Evolutionary conservation across 148 eudicot genomes (phyloP).

Genomic region (Chenopodium berlandieri): DNA sequence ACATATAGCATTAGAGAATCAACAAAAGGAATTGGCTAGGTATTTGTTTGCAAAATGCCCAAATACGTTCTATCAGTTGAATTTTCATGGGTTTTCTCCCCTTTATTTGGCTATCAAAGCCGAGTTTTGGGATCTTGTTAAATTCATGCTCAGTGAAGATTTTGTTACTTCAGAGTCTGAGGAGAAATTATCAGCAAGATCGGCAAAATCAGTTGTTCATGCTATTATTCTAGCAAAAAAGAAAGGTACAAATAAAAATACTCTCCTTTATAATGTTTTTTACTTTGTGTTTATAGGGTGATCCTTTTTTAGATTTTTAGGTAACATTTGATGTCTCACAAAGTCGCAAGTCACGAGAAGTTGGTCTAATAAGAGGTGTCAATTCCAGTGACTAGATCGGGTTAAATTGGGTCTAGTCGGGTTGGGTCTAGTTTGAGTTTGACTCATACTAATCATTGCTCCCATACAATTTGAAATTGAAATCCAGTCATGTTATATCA

Average conservation of each 20-base stretch:
- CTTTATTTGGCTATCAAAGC: constrained; percentile 25
- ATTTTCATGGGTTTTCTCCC: constrained; percentile 7
- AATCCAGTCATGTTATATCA: no score
- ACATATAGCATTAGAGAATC: constrained; percentile 29
- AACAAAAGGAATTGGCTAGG: constrained; percentile 1
- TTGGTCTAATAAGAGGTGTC: no score
- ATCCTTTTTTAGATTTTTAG: no score
- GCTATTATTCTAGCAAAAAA: constrained; percentile 18
- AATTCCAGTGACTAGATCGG: no score
- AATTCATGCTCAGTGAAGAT: background rate
- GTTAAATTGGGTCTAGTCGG: no score
- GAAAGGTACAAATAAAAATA: background rate
- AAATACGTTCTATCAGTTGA: background rate
- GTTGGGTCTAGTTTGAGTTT: no score
- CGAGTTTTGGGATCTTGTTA: constrained; percentile 10
- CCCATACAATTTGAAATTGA: no score
- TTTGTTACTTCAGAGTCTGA: background rate
- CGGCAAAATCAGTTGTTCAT: constrained; percentile 14
- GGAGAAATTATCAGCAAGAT: background rate
- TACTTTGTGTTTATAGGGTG: no score
- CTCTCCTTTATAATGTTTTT: no score
- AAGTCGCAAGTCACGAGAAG: no score
- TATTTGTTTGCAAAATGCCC: background rate
- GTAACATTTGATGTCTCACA: no score
- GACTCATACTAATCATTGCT: no score